Evolutionary conservation across 495 filamentous ascomycete species (phyloP).

Genomic region (Antarctomyces pellizariae): DNA sequence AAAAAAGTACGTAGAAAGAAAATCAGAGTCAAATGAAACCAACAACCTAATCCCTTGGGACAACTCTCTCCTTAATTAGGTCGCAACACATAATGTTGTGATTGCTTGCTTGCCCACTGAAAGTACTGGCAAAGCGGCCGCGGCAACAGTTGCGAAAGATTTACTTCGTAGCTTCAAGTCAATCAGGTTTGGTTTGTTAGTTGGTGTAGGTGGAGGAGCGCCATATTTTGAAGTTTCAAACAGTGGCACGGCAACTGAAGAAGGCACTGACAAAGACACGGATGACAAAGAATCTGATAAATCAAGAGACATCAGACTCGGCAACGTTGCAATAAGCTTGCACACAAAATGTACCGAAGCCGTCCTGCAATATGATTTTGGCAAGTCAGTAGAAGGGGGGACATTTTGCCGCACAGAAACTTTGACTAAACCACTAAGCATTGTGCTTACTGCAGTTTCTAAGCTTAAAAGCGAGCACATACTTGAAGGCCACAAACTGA

Average conservation of each 20-base stretch:
- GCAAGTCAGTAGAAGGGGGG: slow-evolving; percentile 5
- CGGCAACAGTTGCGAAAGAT: neutral
- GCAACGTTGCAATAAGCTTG: neutral
- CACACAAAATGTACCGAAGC: neutral
- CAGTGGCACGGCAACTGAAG: too few relatives aligned
- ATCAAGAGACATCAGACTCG: slow-evolving; percentile 4
- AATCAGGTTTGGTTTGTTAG: slow-evolving; percentile 1
- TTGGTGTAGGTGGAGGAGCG: neutral
- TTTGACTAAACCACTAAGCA: slow-evolving; percentile 14
- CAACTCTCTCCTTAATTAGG: too few relatives aligned
- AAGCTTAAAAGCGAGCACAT: slow-evolving; percentile 11
- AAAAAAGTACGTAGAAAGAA: too few relatives aligned
- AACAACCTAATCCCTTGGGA: too few relatives aligned
- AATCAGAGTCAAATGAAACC: too few relatives aligned
- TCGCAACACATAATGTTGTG: slow-evolving; percentile 1
- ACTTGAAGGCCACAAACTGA: slow-evolving; percentile 5
- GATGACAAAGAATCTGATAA: slow-evolving; percentile 16
- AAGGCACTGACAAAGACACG: too few relatives aligned
- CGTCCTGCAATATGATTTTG: neutral
- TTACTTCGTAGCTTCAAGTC: neutral
- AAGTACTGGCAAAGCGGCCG: neutral
- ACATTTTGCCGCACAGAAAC: slow-evolving; percentile 15
- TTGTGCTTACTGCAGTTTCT: slow-evolving; percentile 13
- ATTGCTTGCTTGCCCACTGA: neutral
- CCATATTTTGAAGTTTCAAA: neutral